Conservation (phyloP, 2,329 filamentous ascomycete genomes). For the Cercospora canescens region DNA sequence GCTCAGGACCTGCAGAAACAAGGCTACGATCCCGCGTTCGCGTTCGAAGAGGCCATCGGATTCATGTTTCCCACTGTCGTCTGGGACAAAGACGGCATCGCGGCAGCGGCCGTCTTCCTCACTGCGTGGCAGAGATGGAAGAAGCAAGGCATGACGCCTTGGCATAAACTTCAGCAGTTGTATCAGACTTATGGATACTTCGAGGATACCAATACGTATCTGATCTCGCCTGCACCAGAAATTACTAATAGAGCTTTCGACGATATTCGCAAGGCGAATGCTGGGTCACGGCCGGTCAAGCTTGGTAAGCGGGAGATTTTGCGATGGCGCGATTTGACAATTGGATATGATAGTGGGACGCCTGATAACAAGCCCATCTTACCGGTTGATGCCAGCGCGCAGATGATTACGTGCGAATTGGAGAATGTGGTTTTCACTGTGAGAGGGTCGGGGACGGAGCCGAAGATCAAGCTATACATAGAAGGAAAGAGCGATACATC, state of each 20-base stretch:
- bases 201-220: conserved; percentile 64
- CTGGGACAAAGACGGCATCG: conserved; percentile 65
- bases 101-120: conserved; percentile 61
- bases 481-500: conserved; percentile 47
- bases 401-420: conserved; percentile 66
- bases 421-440: conserved; percentile 60
- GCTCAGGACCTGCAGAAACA: conserved; percentile 52
- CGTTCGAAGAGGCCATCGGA: conserved; percentile 66
- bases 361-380: conserved; percentile 54
- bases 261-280: conserved; percentile 48
- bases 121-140: conserved; percentile 55
- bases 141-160: conserved; percentile 56
- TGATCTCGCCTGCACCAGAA: conserved; percentile 57
- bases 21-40: conserved; percentile 56
- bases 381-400: conserved; percentile 57
- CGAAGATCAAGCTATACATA: conserved; percentile 64
- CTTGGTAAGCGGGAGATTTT: conserved; percentile 55
- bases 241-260: conserved; percentile 57
- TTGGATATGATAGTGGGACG: conserved; percentile 59
- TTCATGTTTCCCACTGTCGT: conserved; percentile 66
- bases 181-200: conserved; percentile 61
- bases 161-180: conserved; percentile 56
- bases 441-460: conserved; percentile 63
- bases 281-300: conserved; percentile 22
- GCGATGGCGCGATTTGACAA: conserved; percentile 63